Conservation (phyloP, 768 basidiomycete genomes). For the Tricholoma sp. region DNA sequence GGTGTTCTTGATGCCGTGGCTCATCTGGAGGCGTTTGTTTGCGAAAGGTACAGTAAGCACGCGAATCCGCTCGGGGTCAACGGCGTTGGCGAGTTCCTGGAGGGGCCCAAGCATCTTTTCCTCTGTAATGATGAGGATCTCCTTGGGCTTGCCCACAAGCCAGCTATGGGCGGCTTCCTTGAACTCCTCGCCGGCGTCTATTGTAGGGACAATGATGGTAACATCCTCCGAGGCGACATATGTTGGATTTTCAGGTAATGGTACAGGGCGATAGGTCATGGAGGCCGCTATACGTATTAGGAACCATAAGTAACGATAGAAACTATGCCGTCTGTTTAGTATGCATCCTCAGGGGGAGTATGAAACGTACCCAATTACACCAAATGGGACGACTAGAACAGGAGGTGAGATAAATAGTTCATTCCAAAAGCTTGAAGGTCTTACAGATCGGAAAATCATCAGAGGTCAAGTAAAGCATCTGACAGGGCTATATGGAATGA, state of each 20-base stretch:
- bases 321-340: conserved; percentile 39
- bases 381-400: conserved; percentile 76
- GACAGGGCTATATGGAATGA: conserved; percentile 15
- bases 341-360: conserved; percentile 1
- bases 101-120: conserved; percentile 88
- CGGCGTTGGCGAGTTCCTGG: conserved; percentile 82
- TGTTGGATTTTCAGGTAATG: conserved; percentile 84
- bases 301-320: conserved; percentile 94
- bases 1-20: conserved; percentile 85
- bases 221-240: conserved; percentile 90
- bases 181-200: conserved; percentile 94
- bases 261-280: conserved; percentile 80
- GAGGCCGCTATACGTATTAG: conserved; percentile 78
- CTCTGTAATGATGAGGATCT: conserved; percentile 65
- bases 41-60: conserved; percentile 90
- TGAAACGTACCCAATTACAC: conserved; percentile 68
- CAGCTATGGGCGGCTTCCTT: conserved; percentile 89
- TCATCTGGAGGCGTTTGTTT: conserved; percentile 93
- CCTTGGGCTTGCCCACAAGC: conserved; percentile 90
- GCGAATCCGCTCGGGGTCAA: conserved; percentile 79
- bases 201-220: conserved; percentile 94
- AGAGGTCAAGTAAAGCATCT: conserved; percentile 86
- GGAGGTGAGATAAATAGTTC: conserved; percentile 13
- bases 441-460: conserved; percentile 89
- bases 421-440: conserved; percentile 25